phyloP scores from a whole-genome alignment of 1,284 basidiomycete species.

The Heterobasidion annosum region DNA sequence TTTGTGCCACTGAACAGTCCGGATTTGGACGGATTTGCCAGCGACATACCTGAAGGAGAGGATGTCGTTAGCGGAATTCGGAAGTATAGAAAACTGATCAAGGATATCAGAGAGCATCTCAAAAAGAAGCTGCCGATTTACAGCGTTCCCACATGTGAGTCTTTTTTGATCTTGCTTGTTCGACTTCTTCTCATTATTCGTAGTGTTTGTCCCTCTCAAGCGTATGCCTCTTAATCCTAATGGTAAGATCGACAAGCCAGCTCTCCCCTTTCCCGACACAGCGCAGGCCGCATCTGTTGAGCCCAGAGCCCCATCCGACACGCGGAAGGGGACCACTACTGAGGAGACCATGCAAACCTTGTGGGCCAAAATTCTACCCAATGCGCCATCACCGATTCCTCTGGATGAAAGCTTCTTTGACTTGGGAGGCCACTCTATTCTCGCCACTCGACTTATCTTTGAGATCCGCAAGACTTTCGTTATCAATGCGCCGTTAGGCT shows the following conservation, averaged over 20 bases:
- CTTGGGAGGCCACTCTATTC: conserved; percentile 96
- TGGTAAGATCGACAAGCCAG: conserved; percentile 98
- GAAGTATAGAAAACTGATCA: conserved; percentile 84
- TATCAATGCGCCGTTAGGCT: conserved; percentile 84
- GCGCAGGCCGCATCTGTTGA: conserved; percentile 52
- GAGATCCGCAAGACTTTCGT: conserved; percentile 93
- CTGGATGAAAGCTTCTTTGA: conserved; percentile 98
- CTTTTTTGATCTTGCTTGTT: conserved; percentile 1
- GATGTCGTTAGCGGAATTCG: conserved; percentile 68
- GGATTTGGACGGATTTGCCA: conserved; percentile 66
- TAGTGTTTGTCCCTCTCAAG: conserved; percentile 90
- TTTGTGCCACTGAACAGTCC: conserved; percentile 87
- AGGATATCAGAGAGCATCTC: conserved; percentile 90
- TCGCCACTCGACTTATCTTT: conserved; percentile 95
- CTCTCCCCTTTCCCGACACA: conserved; percentile 98
- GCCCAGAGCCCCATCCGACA: conserved; percentile 13
- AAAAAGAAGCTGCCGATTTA: conserved; percentile 97
- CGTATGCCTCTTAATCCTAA: conserved; percentile 99
- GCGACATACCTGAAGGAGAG: conserved; percentile 58
- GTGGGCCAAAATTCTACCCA: conserved; percentile 82
- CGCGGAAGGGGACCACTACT: conserved; percentile 50
- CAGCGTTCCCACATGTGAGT: conserved; percentile 78
- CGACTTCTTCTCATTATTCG: conserved; percentile 7
- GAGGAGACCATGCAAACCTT: conserved; percentile 77
- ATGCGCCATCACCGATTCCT: conserved; percentile 71